Conservation (phyloP, 2,329 filamentous ascomycete genomes). For the Plectosphaerella plurivora region DNA sequence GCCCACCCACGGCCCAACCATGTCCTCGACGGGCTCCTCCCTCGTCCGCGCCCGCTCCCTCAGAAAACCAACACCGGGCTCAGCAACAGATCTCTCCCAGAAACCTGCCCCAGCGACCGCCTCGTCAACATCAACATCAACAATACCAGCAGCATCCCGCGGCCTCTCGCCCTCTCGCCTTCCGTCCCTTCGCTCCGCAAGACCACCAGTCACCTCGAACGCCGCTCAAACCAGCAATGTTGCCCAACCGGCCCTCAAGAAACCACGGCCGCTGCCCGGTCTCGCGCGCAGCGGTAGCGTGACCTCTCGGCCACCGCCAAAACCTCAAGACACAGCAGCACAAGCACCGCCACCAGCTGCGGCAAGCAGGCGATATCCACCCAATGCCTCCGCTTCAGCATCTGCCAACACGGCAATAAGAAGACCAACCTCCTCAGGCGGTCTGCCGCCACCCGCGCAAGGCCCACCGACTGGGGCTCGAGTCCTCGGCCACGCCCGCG, state of each 20-base stretch:
- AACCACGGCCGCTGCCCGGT: background rate
- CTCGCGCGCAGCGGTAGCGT: slow-evolving; percentile 12
- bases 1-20: slow-evolving; percentile 13
- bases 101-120: background rate
- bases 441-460: slow-evolving; percentile 12
- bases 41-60: slow-evolving; percentile 43
- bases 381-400: slow-evolving; percentile 5
- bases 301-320: slow-evolving; percentile 5
- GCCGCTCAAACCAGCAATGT: slow-evolving; percentile 9
- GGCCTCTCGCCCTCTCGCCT: slow-evolving; percentile 9
- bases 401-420: slow-evolving; percentile 7
- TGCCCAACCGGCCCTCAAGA: slow-evolving; percentile 1
- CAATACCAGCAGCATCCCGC: background rate
- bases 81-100: slow-evolving; percentile 11
- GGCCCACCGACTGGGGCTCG: slow-evolving; percentile 9
- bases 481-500: slow-evolving; percentile 25
- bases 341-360: background rate
- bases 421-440: slow-evolving; percentile 21
- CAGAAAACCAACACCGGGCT: slow-evolving; percentile 33
- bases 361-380: slow-evolving; percentile 4
- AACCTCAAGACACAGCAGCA: slow-evolving; percentile 4
- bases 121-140: background rate
- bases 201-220: slow-evolving; percentile 3
- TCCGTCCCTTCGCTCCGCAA: slow-evolving; percentile 5
- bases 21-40: slow-evolving; percentile 30